Percentiles rank a stretch among this genome's conserved stretches.
phyloP scores from a whole-genome alignment of 768 basidiomycete species.

The Mycena belliarum region DNA sequence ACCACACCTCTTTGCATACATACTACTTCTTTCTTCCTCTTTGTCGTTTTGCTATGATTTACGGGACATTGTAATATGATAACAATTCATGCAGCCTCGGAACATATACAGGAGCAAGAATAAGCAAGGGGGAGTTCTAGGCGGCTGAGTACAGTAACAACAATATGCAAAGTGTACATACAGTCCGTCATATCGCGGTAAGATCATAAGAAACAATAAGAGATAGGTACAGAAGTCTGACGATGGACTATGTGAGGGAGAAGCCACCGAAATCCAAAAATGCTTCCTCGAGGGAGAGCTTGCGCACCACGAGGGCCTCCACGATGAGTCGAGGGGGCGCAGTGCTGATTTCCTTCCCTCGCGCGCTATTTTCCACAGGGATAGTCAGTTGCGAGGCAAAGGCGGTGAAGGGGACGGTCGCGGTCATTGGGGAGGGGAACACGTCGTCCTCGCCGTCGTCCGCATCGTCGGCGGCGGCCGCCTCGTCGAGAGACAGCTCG shows the following conservation, averaged over 20 bases:
- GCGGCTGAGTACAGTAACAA: not conserved
- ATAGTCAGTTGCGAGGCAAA: slow-evolving; percentile 20
- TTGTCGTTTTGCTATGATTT: slow-evolving; percentile 7
- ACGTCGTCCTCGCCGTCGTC: slow-evolving; percentile 39
- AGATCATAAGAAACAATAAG: not conserved
- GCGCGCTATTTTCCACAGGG: slow-evolving; percentile 9
- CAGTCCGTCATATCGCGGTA: not conserved
- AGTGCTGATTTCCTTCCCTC: not conserved
- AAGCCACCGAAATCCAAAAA: slow-evolving; percentile 78
- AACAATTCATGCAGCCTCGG: not conserved
- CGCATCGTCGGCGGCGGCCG: slow-evolving; percentile 12
- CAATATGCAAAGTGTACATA: not conserved
- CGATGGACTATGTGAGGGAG: slow-evolving; percentile 33
- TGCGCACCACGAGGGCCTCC: slow-evolving; percentile 78
- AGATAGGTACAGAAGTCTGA: not conserved
- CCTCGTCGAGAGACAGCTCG: slow-evolving; percentile 10
- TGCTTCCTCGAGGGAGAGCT: slow-evolving; percentile 73
- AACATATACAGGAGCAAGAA: not conserved
- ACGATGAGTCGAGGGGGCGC: slow-evolving; percentile 57
- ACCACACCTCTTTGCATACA: slow-evolving; percentile 19
- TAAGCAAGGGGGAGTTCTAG: too few relatives aligned
- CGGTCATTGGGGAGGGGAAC: slow-evolving; percentile 34
- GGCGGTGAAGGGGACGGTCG: slow-evolving; percentile 26
- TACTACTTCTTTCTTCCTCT: slow-evolving; percentile 4
- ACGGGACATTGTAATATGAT: slow-evolving; percentile 19